Evolutionary conservation across 2,329 filamentous ascomycete genomes (phyloP), one percentile per base, ranked within the genome.

Genomic region (Eurotiales sp.): DNA sequence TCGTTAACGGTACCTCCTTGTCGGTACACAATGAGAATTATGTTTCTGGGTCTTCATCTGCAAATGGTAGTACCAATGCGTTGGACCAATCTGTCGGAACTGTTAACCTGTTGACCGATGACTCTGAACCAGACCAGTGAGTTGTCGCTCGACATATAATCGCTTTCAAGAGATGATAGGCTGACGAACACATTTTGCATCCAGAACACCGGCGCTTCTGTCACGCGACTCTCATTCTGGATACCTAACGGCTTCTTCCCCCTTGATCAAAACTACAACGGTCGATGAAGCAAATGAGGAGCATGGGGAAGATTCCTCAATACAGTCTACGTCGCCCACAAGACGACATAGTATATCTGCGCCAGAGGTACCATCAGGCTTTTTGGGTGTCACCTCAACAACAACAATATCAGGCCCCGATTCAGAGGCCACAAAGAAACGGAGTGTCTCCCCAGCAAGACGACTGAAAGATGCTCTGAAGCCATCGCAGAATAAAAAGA

Each of bases 401-500:
- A 59, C 62, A 36, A 61, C 62, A 50, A 59, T 62, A 36, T 58
- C 70, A 43, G 63, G 63, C 42, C 58, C 68, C 14, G 64, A 70
- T 21, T 59, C 62, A 34, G 65, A 72, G 36, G 58, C 42, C 54
- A 64, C 70, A 41, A 72, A 73, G 55, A 79, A 79, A 58, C 80
- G 86, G 54, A 83, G 83, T 21, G 77, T 81, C 17, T 91, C 89
- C 8, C 86, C 87, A 10, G 83, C 80, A 46, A 81, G 83, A 62
- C 88, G 84, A 62, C 74, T 92, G 55, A 86, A 81, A 66, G 84
- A 85, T 63, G 86, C 85, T 11, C 89, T 93, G 61, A 80, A 73
- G 53, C 68, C 66, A 8, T 64, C 62, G 10, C 64, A 65, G 30
- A 73, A 77, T 40, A 83, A 79, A 61, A 82, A 77, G 63, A 76